Conservation (phyloP, 352 stramenopile species). For the Phytopythium kandeliae region DNA sequence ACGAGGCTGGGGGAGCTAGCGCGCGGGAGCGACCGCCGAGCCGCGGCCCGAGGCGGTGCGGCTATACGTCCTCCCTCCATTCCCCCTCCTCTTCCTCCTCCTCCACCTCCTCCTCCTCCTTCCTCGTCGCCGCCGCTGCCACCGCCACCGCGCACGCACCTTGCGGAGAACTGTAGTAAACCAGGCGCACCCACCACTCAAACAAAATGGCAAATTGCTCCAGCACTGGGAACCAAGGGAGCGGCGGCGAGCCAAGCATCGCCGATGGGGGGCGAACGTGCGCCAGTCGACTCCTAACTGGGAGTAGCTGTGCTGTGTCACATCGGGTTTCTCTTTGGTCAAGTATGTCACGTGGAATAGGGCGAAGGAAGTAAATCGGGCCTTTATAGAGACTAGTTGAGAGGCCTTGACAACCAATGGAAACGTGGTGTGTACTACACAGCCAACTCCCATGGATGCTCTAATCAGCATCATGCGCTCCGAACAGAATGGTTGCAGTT, state of each 20-base stretch:
- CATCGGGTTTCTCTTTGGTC: not conserved
- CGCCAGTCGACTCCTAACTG: constrained; percentile 1
- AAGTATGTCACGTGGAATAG: constrained; percentile 1
- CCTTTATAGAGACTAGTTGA: constrained; percentile 6
- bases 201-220: constrained; percentile 39
- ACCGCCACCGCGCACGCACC: constrained; percentile 10
- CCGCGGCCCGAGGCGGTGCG: no score
- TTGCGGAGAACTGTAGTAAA: constrained; percentile 17
- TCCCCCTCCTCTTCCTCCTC: no score
- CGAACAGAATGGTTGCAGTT: no score
- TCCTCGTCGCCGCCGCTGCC: not conserved
- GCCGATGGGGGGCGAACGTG: not conserved
- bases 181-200: constrained; percentile 49
- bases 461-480: no score
- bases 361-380: not conserved
- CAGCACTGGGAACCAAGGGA: not conserved
- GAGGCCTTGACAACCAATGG: constrained; percentile 27
- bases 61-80: no score
- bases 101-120: not conserved
- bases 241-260: constrained; percentile 3
- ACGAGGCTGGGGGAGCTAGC: not conserved
- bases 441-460: no score
- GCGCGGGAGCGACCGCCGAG: no score
- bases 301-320: not conserved
- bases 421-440: constrained; percentile 2